Evolutionary conservation across 139 green algal species (phyloP), one percentile per base, ranked within the genome.

Genomic region (Micractinium sp.): DNA sequence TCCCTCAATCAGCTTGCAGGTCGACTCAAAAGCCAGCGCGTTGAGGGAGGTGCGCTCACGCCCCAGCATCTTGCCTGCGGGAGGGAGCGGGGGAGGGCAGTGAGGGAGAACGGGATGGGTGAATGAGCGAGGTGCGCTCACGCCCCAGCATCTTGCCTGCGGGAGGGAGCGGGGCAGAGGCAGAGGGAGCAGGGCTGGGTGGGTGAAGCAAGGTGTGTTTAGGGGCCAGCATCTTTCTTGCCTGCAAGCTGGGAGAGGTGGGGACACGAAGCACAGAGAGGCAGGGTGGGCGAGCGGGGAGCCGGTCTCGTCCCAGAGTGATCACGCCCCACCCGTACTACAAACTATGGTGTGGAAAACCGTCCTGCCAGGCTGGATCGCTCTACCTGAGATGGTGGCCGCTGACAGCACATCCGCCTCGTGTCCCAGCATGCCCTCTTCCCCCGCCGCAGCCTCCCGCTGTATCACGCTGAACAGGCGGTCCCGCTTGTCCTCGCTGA

Each of bases 401-500:
- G 97, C 95, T 4, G 78, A 93, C 5, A 99, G 92, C 1, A 93
- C 91, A 33, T 99, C 95, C 1, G 92, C 90, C 19, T 67, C 85
- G 76, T 90, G 96, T 20, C 92, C 94, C n/a, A 99, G 89, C 36
- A 53, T 31, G 20, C 63, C 35, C 7, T 13, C 3, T 16, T 69
- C 14, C 67, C 47, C 79, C 13, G 71, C 71, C 38, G 41, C 66
- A 4, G 73, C 19, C 82, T 97, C 93, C 4, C 47, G 78, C 25
- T 91, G 29, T 19, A 99, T 93, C 23, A 90, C 81, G 0, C 78
- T 82, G 81, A 96, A 98, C n/a, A 98, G 89, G 25, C 38, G 16
- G 2, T 96, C 93, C 0, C 96, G 90, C 82, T 94, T 90, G 12
- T 93, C 91, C 56, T 97, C 95, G 22, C 81, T 97, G 47, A 99